Percentiles rank a stretch among this genome's conserved stretches.
These are phyloP conservation scores for Musa beccarii DNA, from an alignment of 176 grass and related monocot species.

Conservation along the genomic window DNA sequence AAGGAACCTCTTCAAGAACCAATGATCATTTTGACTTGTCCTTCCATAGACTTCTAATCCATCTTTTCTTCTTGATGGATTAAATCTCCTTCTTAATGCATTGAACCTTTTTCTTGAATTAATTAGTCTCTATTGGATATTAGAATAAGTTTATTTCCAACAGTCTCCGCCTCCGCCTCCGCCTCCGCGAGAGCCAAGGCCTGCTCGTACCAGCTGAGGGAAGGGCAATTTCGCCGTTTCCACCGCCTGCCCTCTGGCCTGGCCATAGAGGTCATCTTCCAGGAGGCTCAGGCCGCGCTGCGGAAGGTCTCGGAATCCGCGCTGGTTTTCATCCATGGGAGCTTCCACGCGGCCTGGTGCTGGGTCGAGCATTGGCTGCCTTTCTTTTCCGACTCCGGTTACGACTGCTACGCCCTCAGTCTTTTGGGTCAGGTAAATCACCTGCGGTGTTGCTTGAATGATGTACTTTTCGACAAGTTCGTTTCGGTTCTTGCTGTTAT, in stretches of 20 bases:
- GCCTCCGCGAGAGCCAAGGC: not conserved
- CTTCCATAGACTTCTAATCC: too few relatives aligned
- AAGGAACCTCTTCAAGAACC: too few relatives aligned
- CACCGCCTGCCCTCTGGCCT: slow-evolving; percentile 69
- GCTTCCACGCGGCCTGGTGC: slow-evolving; percentile 98
- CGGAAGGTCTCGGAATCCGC: slow-evolving; percentile 17
- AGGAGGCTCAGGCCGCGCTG: slow-evolving; percentile 24
- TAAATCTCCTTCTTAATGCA: too few relatives aligned
- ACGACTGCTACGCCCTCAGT: slow-evolving; percentile 76
- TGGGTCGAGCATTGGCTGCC: slow-evolving; percentile 84
- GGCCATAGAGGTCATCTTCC: slow-evolving; percentile 66
- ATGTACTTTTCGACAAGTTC: not conserved
- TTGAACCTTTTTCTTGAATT: too few relatives aligned
- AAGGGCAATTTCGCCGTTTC: slow-evolving; percentile 64
- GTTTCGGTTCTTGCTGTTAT: not conserved
- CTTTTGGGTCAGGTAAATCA: slow-evolving; percentile 61
- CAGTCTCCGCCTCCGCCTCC: slow-evolving; percentile 5
- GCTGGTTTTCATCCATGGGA: slow-evolving; percentile 81
- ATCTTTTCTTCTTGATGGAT: too few relatives aligned
- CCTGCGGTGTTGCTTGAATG: not conserved
- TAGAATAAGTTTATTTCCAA: too few relatives aligned
- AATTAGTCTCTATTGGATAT: too few relatives aligned
- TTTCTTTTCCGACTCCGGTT: slow-evolving; percentile 70
- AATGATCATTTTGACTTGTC: too few relatives aligned
- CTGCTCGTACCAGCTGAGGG: slow-evolving; percentile 42